Base-by-base conservation (phyloP, 805 yeast species). In the Starmerella powellii region DNA sequence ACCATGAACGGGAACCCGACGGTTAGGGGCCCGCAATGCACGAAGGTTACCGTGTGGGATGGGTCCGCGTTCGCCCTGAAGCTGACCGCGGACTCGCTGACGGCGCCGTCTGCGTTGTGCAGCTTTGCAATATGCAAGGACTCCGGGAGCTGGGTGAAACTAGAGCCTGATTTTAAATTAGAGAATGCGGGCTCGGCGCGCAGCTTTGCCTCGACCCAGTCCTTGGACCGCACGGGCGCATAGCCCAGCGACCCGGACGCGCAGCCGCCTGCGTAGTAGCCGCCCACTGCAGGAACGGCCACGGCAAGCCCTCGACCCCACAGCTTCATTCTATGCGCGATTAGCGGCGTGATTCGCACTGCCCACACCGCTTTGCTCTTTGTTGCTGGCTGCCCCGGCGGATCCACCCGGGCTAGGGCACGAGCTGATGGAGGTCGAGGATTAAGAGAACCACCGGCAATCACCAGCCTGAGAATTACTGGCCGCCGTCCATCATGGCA, bases 1-100 rank as follows among this genome's bases (percentile, higher is more conserved):
- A 84, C 71, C 16, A 87, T 62, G 52, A 83, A 78, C 2, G 95
- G 96, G 57, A 80, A 86, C 1, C 96, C 96, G 33, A 88, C 77
- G 17, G 86, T 60, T 47, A 71, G 72, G 55, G 78, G 74, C 0
- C 96, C 95, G 40, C 80, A 68, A 56, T 84, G 93, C 20, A 83
- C 66, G 5, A 85, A 68, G 0, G 84, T 71, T 1, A 81, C 68
- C 0, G 79, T 70, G 50, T 81, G 80, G 40, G 70, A 67, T 0
- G 73, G 70, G 12, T 64, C 59, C 2, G 69, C 63, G 45, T 79
- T 73, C 49, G 72, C 73, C 53, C 80, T 82, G 12, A 81, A 68
- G 20, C 76, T 64, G 1, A 95, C 94, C 35, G 78, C 71, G 31
- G 84, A 71, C 1, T 83, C 73, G 44, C 88, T 71, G 0, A 86